Evolutionary conservation across 2,329 filamentous ascomycete species (phyloP), one percentile per base, ranked within the genome.

Genomic region (Stachybotrys chlorohalonatus): DNA sequence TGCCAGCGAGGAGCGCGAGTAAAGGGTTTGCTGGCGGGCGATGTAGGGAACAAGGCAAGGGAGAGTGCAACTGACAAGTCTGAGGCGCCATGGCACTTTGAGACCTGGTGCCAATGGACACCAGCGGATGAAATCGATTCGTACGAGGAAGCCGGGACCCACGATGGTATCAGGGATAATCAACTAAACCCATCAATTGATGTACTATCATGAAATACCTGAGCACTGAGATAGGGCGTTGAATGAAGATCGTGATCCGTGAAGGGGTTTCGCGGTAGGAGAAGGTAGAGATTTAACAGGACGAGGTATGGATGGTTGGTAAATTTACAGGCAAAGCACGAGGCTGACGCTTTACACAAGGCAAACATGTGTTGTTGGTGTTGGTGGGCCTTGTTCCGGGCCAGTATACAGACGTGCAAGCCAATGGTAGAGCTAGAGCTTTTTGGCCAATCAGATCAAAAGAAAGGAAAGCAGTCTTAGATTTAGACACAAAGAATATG

Each of bases 31-130:
- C 9, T 48, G 24, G 15, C 47, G 47, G n/a, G 24, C 5, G 47
- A 48, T 11, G 7, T 15, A 7, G 31, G 45, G 53, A 32, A 59
- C 13, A 42, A 42, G 52, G 57, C 54, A 58, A 59, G 55, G 55
- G 55, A 56, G 51, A 49, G 13, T 52, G 11, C 32, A 36, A 62
- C 63, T 64, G 55, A 66, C 64, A 56, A 54, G 64, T 62, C 55
- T 64, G 62, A 53, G 64, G 64, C 56, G 63, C 64, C 64, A 66
- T 66, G 13, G 50, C 50, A 32, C n/a, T 32, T 32, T 24, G 24
- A 30, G 31, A 15, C 11, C 9, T 54, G 36, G 54, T 46, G 56
- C 54, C 36, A 54, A 49, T 52, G 46, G 53, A 55, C 31, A 46
- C 16, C 48, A 53, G 24, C 46, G 24, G 24, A 24, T 24, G 24